Base-by-base conservation (phyloP, 2,329 filamentous ascomycete species). In the Epichloe gansuensis region DNA sequence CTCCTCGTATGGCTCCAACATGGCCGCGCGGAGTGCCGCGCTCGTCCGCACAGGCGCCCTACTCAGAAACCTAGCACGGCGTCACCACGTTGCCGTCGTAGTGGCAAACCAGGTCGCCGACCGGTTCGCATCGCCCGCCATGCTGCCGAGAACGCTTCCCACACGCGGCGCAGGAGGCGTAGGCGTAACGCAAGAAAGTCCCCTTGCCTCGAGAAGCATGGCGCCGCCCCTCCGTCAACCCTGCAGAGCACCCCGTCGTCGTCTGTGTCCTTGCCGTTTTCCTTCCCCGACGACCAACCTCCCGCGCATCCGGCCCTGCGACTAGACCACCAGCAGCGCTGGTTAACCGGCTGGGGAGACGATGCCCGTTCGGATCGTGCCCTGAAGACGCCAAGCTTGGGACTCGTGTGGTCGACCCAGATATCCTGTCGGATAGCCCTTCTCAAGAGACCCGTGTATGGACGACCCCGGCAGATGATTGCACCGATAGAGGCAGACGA, bases 101-200 rank as follows among this genome's bases (percentile, higher is more conserved):
- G 86, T 96, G 3, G 87, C 91, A 5, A 98, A 98, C 65, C 93
- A 98, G 68, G 91, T 98, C 34, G 87, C 88, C 5, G 93, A 98
- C 69, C 84, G 90, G 4, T 95, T 98, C 60, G 58, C 63, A 51
- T 63, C 62, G 6, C 63, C 62, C 17, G 51, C 47, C 1, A 8
- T 45, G 8, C 46, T 45, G 8, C 46, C 9, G 1, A 21, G 17
- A 25, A 38, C 21, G 15, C 57, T 58, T 17, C 50, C 46, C n/a
- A 5, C 25, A 25, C 28, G 13, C 37, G 12, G 47, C 3, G 38
- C 55, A 4, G 15, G 43, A 17, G 21, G 50, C 34, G 25, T 21
- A 6, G 31, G 4, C 35, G 58, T 21, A n/a, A 25, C 62, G 5
- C 74, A 75, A 51, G 73, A 77, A 52, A 78, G 74, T 54, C 76